Base-by-base conservation (phyloP, 2,329 filamentous ascomycete species). In the Lachnellula cervina region DNA sequence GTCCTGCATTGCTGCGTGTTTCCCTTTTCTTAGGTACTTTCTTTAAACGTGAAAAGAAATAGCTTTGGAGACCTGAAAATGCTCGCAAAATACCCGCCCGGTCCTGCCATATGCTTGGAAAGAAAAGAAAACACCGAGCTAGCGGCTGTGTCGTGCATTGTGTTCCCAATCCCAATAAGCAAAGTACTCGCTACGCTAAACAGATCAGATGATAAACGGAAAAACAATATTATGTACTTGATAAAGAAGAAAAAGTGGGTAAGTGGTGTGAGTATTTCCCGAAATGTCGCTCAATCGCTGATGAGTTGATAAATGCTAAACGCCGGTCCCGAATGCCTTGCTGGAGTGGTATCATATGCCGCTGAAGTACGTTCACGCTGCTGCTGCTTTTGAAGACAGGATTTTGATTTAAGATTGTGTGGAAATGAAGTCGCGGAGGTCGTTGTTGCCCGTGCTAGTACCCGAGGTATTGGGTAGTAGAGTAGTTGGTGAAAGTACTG, bases 1-100 rank as follows among this genome's bases (percentile, higher is more conserved):
- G 72, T 72, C 72, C 74, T 81, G 81, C 81, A 84, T 84, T 81
- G 81, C 81, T 84, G 81, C 81, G 76, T 79, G 68, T 78, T 80
- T 75, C 75, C 82, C 78, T 81, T 81, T 66, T 58, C 61, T 64
- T 60, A 59, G 63, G 60, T 66, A 64, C 59, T 64, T 62, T 68
- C 60, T 68, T 66, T 63, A 57, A 55, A 35, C 32, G 19, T 25
- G 32, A 44, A 52, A 54, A 43, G 46, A 57, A 57, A 59, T 42
- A 53, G 43, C 58, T 51, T 52, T 54, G 72, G 77, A 74, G 78
- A 70, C 60, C 62, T 57, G 58, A 67, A 67, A 67, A 66, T 63
- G 70, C 66, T 66, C 58, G 54, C 54, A 65, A 63, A 61, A 61
- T 59, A 57, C 56, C 65, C 64, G 59, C 61, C 67, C 63, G 64